Base-by-base conservation (phyloP, 441 rosid species). In the Mallotus japonicus region DNA sequence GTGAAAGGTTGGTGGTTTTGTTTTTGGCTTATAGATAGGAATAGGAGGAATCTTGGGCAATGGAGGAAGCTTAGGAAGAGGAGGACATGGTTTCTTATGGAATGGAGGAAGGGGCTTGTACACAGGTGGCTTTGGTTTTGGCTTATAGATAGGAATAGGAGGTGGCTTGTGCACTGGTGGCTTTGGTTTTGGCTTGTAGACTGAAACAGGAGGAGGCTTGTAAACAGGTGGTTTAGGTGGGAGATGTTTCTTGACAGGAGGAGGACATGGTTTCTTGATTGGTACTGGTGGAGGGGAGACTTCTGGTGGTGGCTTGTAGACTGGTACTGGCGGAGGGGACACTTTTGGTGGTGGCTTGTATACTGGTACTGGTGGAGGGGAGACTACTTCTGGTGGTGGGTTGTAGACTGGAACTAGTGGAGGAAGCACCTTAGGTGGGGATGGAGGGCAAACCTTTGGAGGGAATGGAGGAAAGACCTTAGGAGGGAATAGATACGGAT, bases 201-300 rank as follows among this genome's bases (percentile, higher is more conserved):
- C 19, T 13, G 71, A 62, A 9, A 68, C 15, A 8, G 71, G 71
- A 16, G 59, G 47, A 70, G 82, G 17, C n/a, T 71, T 78, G 44
- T 79, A 68, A 0, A 83, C 67, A 0, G 89, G 89, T 20, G 77
- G 76, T 0, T 79, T 76, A 4, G 89, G 85, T 3, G 90, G 85
- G 58, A 50, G 40, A 0, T 78, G 81, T 59, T 75, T 78, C 32
- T 62, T 65, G 65, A 75, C 73, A 8, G 56, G 66, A 1, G n/a
- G n/a, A n/a, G 64, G 70, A 3, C 59, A 1, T 17, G 76, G 76
- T 34, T 64, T 42, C 7, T 61, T 17, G 19, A 49, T 1, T 0
- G 73, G 73, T 4, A 24, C 28, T 0, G 71, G 71, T 0, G 71
- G 71, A 13, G 71, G 60, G 11, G 32, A 28, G 40, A 1, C 40